Evolutionary conservation across 768 basidiomycete species (phyloP), one percentile per base, ranked within the genome.

Genomic region (Mycena vitilis): DNA sequence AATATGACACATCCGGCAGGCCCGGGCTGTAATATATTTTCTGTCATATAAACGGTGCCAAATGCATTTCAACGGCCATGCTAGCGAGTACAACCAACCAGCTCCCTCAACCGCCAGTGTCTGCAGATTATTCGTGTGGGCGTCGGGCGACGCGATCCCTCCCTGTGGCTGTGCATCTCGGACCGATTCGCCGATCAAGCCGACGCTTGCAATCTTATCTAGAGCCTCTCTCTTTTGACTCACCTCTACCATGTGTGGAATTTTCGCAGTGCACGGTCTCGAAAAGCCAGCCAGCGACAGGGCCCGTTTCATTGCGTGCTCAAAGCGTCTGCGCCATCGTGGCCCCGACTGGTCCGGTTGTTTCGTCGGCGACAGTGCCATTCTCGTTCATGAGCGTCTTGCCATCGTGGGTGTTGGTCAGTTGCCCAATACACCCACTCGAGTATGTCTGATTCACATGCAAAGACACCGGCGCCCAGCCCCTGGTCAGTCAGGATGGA

Each of bases 311-410:
- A 90, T 98, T 65, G 91, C 94, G 5, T 86, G 94, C 74, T 95
- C 95, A 13, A 98, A 95, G 81, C 90, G 89, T 70, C 90, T 95
- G 68, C 88, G 97, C 59, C 96, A 98, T 77, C 91, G 96, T 70
- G 98, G 98, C 16, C 98, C 98, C 13, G 98, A 99, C 81, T 99
- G 98, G 98, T 96, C 95, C 16, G 98, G 98, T 36, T 97, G 95
- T 81, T 92, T 89, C 79, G 93, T 96, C 70, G 94, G 93, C 52
- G 89, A 90, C 78, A 86, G 91, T 59, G 85, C 87, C 48, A 87
- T 98, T 65, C 88, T 99, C 70, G 93, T 94, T 40, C 98, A 99
- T 73, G 98, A 99, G 78, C 92, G 98, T 63, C 88, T 99, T 61
- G 98, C 98, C 45, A 93, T 99, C 79, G 98, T 99, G 65, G 98